Evolutionary conservation across 495 filamentous ascomycete species (phyloP), one percentile per base, ranked within the genome.

Genomic region (Letharia lupina): DNA sequence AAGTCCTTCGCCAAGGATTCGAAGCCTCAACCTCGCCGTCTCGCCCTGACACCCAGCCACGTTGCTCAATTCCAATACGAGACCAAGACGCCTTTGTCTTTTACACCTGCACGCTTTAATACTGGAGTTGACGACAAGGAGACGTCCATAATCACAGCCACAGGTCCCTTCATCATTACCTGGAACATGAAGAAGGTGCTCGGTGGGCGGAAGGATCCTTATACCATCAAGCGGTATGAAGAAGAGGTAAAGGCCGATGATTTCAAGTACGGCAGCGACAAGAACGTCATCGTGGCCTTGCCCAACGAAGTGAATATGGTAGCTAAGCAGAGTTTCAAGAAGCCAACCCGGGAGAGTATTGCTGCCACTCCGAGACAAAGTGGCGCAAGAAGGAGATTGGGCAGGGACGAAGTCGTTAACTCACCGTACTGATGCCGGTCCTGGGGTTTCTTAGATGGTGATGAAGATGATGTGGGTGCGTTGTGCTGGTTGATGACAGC

Each of bases 231-330:
- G 80, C 88, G 94, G 7, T 98, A 98, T 73, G 83, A 82, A 7
- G 94, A 98, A 75, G 89, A 94, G 62, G 91, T 98, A 70, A 96
- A 92, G 80, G 94, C 94, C n/a, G 95, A 98, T 73, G 95, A 98
- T 74, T 98, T 98, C 87, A 90, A 91, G 69, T 98, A 93, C 71
- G 93, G 93, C 41, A 90, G 86, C 16, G 94, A 98, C 73, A 96
- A 96, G 83, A 96, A 96, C 70, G 90, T 98, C 68, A 96, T 98
- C 72, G 93, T 98, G 31, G 94, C 94, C 2, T 78, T 98, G 67
- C 92, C 95, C 6, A 96, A 98, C 73, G 93, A 96, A 77, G 93
- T 98, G 68, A 93, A 97, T 75, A 97, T 97, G 93, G 90, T 98
- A 35, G 87, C 86, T 54, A 91, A 91, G 76, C 82, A 86, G 68